Base-by-base conservation (phyloP, 2,329 filamentous ascomycete species). In the Aspergillus fumigatiaffinis region DNA sequence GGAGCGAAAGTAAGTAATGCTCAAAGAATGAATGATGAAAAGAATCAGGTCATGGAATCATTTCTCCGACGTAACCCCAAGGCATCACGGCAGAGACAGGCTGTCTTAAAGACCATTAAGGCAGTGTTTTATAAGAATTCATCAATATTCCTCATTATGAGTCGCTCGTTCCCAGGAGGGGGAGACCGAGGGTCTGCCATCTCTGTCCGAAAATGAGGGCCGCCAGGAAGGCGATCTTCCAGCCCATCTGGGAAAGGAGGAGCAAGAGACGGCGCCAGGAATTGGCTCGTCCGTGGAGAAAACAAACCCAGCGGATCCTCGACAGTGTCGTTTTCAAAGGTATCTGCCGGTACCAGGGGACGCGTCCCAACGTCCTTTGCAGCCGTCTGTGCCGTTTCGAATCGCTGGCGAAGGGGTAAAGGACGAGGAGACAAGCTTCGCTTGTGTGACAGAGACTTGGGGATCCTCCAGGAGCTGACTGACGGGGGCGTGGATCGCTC, bases 71-170 rank as follows among this genome's bases (percentile, higher is more conserved):
- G 55, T 53, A 54, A 52, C 35, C 23, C 58, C 44, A 28, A 23
- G 47, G 50, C 5, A 38, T 38, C 32, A 38, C 32, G 32, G 32
- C 32, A 38, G 32, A 38, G 32, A 50, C 38, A 42, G 42, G 52
- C 46, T 44, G 52, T 52, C 53, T 38, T 23, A 14, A 55, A 49
- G 53, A 56, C 59, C 46, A 58, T 61, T 51, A 51, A 38, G 47
- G 42, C 49, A 35, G 56, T 57, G 65, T 74, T 65, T 74, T 69
- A 77, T 60, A 77, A 67, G 65, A 77, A 76, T 67, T 77, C 75
- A 60, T 77, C 74, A 66, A 77, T 77, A 61, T 71, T 77, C 68
- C 75, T 74, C 74, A 77, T 75, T 57, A 77, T 76, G 53, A 77
- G 58, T 23, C 71, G 69, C 57, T 76, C 75, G 21, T 65, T 66